Base-by-base conservation (phyloP, 2,329 filamentous ascomycete genomes). In the Paecilomyces sp. region DNA sequence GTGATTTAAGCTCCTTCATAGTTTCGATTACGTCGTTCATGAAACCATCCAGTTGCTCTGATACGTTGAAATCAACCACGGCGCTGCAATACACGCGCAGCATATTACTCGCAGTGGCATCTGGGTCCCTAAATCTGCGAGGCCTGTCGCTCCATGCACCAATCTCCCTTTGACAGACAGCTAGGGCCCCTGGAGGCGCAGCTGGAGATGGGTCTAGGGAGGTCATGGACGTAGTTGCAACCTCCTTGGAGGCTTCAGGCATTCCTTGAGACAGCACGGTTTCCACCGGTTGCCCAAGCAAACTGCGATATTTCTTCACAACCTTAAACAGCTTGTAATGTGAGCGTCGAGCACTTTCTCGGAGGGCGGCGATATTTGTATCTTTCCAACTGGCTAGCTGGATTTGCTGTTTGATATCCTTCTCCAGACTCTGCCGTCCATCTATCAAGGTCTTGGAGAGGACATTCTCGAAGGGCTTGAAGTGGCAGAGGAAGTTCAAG, bases 311-410 rank as follows among this genome's bases (percentile, higher is more conserved):
- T 76, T 97, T 97, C 58, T 91, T 85, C 53, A 99, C 89, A 36
- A 96, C 81, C 66, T 90, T 90, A 78, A 96, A 96, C 1, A 99
- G 83, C 74, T 96, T 97, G 68, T 89, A 86, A 70, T 99, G 94
- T 22, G 92, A 97, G 61, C 88, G 88, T 67, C 89, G 88, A 1
- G 94, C 92, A 73, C 93, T 97, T 70, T 97, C 92, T 65, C 88
- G 85, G 15, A 99, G 79, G 0, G 91, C 90, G 55, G 88, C 88
- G 62, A 99, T 95, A 68, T 97, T 99, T 24, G 91, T 96, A 67
- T 99, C 94, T 73, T 96, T 97, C 95, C 95, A 99, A 74, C 92
- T 97, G 7, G 92, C 92, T 67, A 99, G 80, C 57, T 96, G 85
- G 15, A 99, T 83, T n/a, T 97, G 87, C 66, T 97, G 90, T 71